Conservation (phyloP, 305 asterid species). For the Fraxinus sp. region DNA sequence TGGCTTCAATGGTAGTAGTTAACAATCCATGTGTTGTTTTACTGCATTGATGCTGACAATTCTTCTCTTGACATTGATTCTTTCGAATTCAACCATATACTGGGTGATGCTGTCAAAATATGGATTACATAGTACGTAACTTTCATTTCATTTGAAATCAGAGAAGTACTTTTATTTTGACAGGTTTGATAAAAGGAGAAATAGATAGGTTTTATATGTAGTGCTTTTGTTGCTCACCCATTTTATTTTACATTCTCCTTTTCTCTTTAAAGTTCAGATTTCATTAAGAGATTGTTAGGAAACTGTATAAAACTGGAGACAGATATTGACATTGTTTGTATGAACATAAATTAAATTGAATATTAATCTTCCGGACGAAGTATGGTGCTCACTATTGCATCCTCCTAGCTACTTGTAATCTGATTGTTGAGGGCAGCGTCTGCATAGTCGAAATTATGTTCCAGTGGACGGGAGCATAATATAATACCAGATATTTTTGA, state of each 20-base stretch:
- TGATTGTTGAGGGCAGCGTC: not conserved
- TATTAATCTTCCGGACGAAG: not conserved
- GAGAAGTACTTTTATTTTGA: not conserved
- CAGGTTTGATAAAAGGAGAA: not conserved
- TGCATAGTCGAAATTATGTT: not conserved
- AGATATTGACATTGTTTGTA: not conserved
- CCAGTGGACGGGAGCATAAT: not conserved
- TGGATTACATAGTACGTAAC: not conserved
- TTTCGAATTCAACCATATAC: not conserved
- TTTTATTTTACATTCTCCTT: constrained; percentile 6
- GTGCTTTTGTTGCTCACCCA: constrained; percentile 1
- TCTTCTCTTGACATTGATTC: not conserved
- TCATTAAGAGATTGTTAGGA: not conserved
- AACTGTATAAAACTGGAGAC: not conserved
- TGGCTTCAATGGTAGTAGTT: not conserved
- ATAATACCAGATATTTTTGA: too few species aligned
- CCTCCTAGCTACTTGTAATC: not conserved
- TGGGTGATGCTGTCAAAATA: not conserved
- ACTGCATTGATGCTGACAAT: not conserved
- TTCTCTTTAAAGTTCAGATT: not conserved
- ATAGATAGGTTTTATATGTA: not conserved
- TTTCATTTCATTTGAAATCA: not conserved
- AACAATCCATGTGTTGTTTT: not conserved
- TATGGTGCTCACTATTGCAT: not conserved
- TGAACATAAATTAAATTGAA: not conserved